These are phyloP conservation scores for Salix arbutifolia DNA, from an alignment of 345 rosid genomes.

Conservation along the genomic window DNA sequence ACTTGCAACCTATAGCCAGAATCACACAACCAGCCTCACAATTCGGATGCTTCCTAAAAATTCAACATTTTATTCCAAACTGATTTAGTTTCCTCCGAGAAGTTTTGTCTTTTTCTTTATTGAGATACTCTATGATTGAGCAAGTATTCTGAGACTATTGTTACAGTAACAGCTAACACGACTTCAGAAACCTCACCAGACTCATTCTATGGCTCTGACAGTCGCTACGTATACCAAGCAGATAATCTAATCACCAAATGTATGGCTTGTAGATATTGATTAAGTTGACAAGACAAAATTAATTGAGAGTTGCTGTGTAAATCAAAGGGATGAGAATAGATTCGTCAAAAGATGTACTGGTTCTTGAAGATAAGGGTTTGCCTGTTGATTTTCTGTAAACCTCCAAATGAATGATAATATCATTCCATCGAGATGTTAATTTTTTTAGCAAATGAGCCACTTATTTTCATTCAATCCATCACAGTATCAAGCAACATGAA, in stretches of 20 bases:
- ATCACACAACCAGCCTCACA: constrained; percentile 38
- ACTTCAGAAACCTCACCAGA: not conserved
- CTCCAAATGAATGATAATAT: not conserved
- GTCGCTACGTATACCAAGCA: not conserved
- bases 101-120: not conserved
- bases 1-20: constrained; percentile 46
- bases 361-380: not conserved
- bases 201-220: not conserved
- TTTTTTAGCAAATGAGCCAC: not conserved
- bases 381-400: not conserved
- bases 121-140: not conserved
- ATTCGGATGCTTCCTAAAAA: constrained; percentile 32
- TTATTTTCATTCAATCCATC: not conserved
- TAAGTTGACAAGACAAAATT: not conserved
- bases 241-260: not conserved
- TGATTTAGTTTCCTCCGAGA: constrained; percentile 24
- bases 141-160: not conserved
- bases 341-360: not conserved
- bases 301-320: not conserved
- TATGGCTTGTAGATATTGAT: not conserved
- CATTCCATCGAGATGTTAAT: not conserved
- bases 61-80: constrained; percentile 30
- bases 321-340: not conserved
- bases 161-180: not conserved
- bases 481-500: not conserved